phyloP scores from a whole-genome alignment of 768 basidiomycete species.

The Hygrophorus russula region DNA sequence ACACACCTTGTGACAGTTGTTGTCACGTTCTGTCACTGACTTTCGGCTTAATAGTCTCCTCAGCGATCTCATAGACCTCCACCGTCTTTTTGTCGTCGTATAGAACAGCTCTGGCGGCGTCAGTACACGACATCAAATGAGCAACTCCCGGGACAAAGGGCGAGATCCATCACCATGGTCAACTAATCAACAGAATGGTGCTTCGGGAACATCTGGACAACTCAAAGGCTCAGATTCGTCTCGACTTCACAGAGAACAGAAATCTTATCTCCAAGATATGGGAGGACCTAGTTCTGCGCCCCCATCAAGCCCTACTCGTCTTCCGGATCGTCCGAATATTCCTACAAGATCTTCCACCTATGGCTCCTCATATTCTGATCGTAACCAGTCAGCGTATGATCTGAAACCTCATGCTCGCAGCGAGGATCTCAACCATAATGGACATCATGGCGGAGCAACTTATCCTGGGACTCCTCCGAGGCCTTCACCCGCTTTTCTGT shows the following conservation, averaged over 20 bases:
- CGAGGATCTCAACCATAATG: slow-evolving; percentile 58
- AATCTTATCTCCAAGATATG: slow-evolving; percentile 5
- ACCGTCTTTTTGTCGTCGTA: background rate
- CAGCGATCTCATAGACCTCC: background rate
- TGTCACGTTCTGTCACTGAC: slow-evolving; percentile 2
- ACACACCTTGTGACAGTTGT: too few species aligned
- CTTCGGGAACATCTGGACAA: slow-evolving; percentile 9
- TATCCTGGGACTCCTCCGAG: slow-evolving; percentile 27
- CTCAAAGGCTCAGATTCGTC: slow-evolving; percentile 12
- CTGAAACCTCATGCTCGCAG: slow-evolving; percentile 46
- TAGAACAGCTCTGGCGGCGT: background rate
- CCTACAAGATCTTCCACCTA: slow-evolving; percentile 61
- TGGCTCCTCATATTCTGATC: slow-evolving; percentile 42
- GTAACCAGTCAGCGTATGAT: slow-evolving; percentile 27
- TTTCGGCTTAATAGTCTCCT: background rate
- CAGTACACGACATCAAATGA: background rate
- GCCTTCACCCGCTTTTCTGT: slow-evolving; percentile 34
- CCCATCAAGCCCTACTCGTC: slow-evolving; percentile 22
- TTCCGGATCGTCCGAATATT: slow-evolving; percentile 40
- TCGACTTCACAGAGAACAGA: slow-evolving; percentile 12
- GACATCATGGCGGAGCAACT: slow-evolving; percentile 15
- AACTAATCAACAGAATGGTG: slow-evolving; percentile 13
- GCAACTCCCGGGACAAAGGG: background rate
- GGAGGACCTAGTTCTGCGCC: slow-evolving; percentile 24
- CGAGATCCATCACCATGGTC: slow-evolving; percentile 24